A percentile compares a stretch with the other conserved stretches of the same genome.
phyloP scores from a whole-genome alignment of 345 rosid genomes.

The Linum trigynum region DNA sequence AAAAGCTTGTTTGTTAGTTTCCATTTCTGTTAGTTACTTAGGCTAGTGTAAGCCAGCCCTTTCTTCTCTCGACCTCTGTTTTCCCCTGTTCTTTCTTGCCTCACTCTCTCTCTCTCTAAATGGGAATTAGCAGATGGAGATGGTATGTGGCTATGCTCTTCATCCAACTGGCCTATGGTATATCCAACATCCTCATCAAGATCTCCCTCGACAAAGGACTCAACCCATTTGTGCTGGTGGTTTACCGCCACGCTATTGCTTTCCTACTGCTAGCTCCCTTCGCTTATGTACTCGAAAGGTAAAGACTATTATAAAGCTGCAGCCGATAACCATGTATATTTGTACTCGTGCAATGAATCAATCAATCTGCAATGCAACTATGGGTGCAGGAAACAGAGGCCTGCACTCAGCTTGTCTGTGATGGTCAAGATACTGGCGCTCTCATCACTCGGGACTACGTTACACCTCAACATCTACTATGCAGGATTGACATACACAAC shows the following conservation, averaged over 20 bases:
- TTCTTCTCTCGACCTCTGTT: too few species aligned
- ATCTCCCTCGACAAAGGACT: constrained; percentile 30
- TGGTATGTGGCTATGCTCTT: constrained; percentile 25
- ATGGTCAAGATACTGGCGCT: constrained; percentile 32
- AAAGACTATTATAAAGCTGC: neutral
- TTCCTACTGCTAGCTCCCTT: constrained; percentile 27
- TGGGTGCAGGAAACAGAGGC: constrained; percentile 27
- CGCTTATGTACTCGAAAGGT: constrained; percentile 42
- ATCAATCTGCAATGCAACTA: neutral
- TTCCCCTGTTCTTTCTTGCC: too few species aligned
- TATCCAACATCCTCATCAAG: constrained; percentile 35
- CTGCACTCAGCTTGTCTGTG: constrained; percentile 23
- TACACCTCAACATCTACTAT: constrained; percentile 35
- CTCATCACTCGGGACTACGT: constrained; percentile 30
- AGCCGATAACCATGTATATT: neutral
- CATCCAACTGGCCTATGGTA: constrained; percentile 29
- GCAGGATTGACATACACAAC: constrained; percentile 34
- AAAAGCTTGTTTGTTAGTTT: too few species aligned
- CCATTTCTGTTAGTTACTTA: too few species aligned
- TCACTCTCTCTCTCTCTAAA: too few species aligned
- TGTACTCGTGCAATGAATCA: neutral
- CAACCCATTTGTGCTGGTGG: constrained; percentile 31
- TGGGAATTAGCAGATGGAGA: too few species aligned
- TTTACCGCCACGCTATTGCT: constrained; percentile 34
- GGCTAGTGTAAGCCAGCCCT: too few species aligned